phyloP scores from a whole-genome alignment of 2,329 filamentous ascomycete genomes.

The Pseudogymnoascus sp. region DNA sequence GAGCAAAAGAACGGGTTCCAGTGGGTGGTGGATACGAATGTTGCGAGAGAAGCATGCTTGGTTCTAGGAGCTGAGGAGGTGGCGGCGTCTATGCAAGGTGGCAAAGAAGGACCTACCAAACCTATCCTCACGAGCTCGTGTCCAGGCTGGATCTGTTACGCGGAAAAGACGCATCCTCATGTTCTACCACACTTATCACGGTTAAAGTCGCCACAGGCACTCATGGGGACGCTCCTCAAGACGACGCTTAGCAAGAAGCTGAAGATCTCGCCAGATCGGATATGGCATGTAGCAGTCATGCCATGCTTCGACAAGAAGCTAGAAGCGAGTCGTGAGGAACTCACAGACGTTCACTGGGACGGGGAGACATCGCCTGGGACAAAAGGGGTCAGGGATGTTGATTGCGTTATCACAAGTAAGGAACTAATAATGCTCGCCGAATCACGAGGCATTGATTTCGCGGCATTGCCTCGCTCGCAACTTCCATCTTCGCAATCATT shows the following conservation, averaged over 20 bases:
- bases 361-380: slow-evolving; percentile 39
- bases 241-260: slow-evolving; percentile 69
- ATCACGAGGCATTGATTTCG: slow-evolving; percentile 71
- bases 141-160: slow-evolving; percentile 98
- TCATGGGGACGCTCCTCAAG: slow-evolving; percentile 86
- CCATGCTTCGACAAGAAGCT: slow-evolving; percentile 99
- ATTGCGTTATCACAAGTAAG: slow-evolving; percentile 95
- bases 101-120: slow-evolving; percentile 28
- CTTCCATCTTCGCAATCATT: slow-evolving; percentile 52
- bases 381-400: slow-evolving; percentile 72
- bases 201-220: slow-evolving; percentile 88
- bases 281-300: slow-evolving; percentile 96
- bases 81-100: slow-evolving; percentile 32
- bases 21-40: slow-evolving; percentile 88
- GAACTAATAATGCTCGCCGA: slow-evolving; percentile 87
- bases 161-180: slow-evolving; percentile 94
- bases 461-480: slow-evolving; percentile 56
- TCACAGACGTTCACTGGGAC: slow-evolving; percentile 74
- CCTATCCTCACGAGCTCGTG: slow-evolving; percentile 84
- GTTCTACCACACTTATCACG: slow-evolving; percentile 84
- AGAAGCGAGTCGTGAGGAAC: slow-evolving; percentile 86
- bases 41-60: slow-evolving; percentile 74
- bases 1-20: slow-evolving; percentile 70
- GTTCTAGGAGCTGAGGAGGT: slow-evolving; percentile 72
- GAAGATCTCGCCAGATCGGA: slow-evolving; percentile 66